Evolutionary conservation across 2,329 filamentous ascomycete species (phyloP).

Genomic region (Emmonsiellopsis sp.): DNA sequence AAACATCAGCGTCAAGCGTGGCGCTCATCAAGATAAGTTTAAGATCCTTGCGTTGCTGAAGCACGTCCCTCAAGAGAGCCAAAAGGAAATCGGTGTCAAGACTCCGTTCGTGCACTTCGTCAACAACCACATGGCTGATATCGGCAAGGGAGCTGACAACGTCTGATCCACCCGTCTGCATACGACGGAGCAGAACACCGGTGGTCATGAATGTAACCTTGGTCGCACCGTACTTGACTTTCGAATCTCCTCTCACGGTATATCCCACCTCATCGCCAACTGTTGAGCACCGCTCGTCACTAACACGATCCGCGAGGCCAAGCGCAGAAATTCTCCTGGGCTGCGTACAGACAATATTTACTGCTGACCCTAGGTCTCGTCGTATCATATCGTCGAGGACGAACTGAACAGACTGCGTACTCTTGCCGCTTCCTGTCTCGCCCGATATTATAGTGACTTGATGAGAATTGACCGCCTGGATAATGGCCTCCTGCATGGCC

Average conservation of each 20-base stretch:
- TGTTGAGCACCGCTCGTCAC: constrained; percentile 72
- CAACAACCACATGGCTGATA: constrained; percentile 88
- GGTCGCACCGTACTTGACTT: constrained; percentile 58
- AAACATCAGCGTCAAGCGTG: constrained; percentile 79
- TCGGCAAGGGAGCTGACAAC: constrained; percentile 74
- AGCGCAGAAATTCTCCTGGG: constrained; percentile 89
- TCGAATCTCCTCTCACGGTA: constrained; percentile 82
- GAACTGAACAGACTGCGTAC: constrained; percentile 93
- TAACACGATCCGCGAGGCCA: constrained; percentile 86
- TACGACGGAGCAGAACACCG: constrained; percentile 75
- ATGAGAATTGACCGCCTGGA: constrained; percentile 62
- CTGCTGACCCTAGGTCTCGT: constrained; percentile 61
- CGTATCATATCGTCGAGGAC: constrained; percentile 83
- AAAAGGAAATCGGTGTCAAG: constrained; percentile 91
- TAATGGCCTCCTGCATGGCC: constrained; percentile 67
- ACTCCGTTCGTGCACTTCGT: constrained; percentile 93
- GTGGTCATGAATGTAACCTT: constrained; percentile 95
- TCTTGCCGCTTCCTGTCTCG: constrained; percentile 94
- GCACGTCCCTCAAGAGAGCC: constrained; percentile 73
- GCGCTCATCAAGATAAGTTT: constrained; percentile 95
- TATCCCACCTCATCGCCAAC: constrained; percentile 89
- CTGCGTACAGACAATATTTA: constrained; percentile 92
- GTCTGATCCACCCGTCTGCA: constrained; percentile 84
- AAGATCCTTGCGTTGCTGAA: constrained; percentile 64
- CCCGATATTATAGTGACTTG: constrained; percentile 95